A percentile compares a stretch with the other conserved stretches of the same genome.
phyloP scores from a whole-genome alignment of 805 yeast species.

The Lachancea sp. region DNA sequence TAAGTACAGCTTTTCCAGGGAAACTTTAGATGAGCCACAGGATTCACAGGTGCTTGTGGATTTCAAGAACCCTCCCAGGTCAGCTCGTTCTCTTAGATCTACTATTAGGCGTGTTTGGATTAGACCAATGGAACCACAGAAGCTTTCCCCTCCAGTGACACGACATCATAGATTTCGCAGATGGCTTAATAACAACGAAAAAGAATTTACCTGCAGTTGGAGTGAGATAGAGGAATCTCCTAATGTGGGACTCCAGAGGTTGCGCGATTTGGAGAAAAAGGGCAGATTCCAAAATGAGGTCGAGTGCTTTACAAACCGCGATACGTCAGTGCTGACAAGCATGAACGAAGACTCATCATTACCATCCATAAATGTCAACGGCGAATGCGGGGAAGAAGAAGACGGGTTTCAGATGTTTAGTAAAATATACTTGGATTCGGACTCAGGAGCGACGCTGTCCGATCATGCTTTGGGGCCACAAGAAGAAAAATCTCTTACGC shows the following conservation, averaged over 20 bases:
- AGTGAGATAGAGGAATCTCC: constrained; percentile 1
- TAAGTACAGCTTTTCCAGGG: constrained; percentile 7
- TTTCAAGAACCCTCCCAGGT: constrained; percentile 3
- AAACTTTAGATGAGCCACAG: constrained; percentile 5
- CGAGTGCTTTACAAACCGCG: no score
- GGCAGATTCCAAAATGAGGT: not conserved
- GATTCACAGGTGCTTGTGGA: not conserved
- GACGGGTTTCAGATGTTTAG: constrained; percentile 4
- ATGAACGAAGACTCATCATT: not conserved
- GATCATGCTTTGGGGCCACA: not conserved
- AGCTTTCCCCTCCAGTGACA: not conserved
- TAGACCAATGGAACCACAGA: not conserved
- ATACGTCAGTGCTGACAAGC: no score
- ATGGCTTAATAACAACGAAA: constrained; percentile 6
- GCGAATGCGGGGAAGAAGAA: not conserved
- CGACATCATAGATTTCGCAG: constrained; percentile 8
- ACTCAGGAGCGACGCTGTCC: constrained; percentile 5
- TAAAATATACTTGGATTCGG: constrained; percentile 2
- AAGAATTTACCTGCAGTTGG: constrained; percentile 6
- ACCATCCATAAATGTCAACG: not conserved
- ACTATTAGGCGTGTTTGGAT: constrained; percentile 1
- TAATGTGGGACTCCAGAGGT: not conserved
- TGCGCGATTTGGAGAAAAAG: not conserved
- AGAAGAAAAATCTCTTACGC: not conserved
- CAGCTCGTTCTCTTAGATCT: constrained; percentile 4